Evolutionary conservation across 352 stramenopile genomes (phyloP).

Genomic region (Globisporangium echinulatum): DNA sequence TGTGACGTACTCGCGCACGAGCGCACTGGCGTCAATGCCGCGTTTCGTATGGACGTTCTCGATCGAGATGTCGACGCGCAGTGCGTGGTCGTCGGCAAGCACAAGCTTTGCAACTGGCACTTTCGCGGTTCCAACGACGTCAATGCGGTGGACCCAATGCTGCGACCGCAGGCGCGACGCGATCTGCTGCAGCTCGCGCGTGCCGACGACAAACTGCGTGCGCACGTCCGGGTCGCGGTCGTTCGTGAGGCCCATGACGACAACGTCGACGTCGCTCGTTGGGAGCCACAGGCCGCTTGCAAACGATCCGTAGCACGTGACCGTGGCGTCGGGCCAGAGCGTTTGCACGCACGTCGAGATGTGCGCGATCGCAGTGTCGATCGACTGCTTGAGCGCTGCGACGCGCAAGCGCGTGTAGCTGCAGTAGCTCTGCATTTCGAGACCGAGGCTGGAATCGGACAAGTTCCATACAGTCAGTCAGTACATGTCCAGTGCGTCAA

Average conservation of each 20-base stretch:
- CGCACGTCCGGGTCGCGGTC: slow-evolving; percentile 28
- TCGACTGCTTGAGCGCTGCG: slow-evolving; percentile 37
- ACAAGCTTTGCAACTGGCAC: slow-evolving; percentile 84
- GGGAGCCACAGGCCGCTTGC: slow-evolving; percentile 84
- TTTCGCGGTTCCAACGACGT: slow-evolving; percentile 76
- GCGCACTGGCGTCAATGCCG: slow-evolving; percentile 77
- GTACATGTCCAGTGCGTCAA: too few species aligned
- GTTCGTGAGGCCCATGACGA: slow-evolving; percentile 65
- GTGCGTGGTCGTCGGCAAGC: slow-evolving; percentile 32
- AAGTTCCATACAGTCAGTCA: too few species aligned
- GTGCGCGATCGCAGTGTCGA: slow-evolving; percentile 68
- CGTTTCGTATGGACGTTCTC: slow-evolving; percentile 75
- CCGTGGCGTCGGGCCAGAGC: slow-evolving; percentile 69
- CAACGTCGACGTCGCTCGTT: slow-evolving; percentile 85
- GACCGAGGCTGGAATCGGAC: slow-evolving; percentile 22
- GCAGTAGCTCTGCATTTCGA: slow-evolving; percentile 62
- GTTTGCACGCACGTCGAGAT: slow-evolving; percentile 55
- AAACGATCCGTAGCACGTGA: slow-evolving; percentile 81
- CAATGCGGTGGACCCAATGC: slow-evolving; percentile 70
- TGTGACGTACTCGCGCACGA: slow-evolving; percentile 71
- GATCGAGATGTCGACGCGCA: slow-evolving; percentile 87
- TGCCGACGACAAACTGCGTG: slow-evolving; percentile 39
- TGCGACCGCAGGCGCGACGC: slow-evolving; percentile 38
- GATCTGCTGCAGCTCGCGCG: slow-evolving; percentile 57
- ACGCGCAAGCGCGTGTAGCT: slow-evolving; percentile 59